Percentiles rank a stretch among this genome's conserved stretches.
phyloP scores from a whole-genome alignment of 441 rosid genomes.

The Erodium moschatum region DNA sequence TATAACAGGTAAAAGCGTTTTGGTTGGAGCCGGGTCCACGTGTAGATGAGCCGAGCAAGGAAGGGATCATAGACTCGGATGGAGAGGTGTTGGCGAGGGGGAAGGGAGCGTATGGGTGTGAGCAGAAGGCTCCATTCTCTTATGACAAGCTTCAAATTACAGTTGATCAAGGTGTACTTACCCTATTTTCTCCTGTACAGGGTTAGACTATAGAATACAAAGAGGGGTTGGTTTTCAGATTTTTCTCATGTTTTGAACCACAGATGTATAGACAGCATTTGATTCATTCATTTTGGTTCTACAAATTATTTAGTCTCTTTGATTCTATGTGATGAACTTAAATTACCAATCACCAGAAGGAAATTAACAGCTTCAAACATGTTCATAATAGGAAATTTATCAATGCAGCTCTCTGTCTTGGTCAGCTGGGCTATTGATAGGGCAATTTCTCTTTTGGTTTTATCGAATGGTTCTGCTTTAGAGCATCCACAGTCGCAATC shows the following conservation, averaged over 20 bases:
- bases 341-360: no score
- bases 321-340: background rate
- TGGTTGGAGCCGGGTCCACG: conserved; percentile 62
- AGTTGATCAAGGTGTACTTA: conserved; percentile 79
- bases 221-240: background rate
- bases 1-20: conserved; percentile 50
- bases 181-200: conserved; percentile 55
- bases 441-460: no score
- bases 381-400: no score
- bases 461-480: no score
- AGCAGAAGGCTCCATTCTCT: conserved; percentile 45
- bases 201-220: background rate
- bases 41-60: conserved; percentile 40
- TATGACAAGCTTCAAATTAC: conserved; percentile 53
- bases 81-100: conserved; percentile 88
- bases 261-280: background rate
- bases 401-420: no score
- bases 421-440: no score
- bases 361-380: no score
- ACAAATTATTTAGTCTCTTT: background rate
- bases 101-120: conserved; percentile 40
- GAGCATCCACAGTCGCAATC: no score
- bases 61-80: conserved; percentile 80
- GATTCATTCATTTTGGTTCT: background rate
- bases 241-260: background rate